phyloP scores from a whole-genome alignment of 2,329 filamentous ascomycete genomes.

The Apiospora aurea region DNA sequence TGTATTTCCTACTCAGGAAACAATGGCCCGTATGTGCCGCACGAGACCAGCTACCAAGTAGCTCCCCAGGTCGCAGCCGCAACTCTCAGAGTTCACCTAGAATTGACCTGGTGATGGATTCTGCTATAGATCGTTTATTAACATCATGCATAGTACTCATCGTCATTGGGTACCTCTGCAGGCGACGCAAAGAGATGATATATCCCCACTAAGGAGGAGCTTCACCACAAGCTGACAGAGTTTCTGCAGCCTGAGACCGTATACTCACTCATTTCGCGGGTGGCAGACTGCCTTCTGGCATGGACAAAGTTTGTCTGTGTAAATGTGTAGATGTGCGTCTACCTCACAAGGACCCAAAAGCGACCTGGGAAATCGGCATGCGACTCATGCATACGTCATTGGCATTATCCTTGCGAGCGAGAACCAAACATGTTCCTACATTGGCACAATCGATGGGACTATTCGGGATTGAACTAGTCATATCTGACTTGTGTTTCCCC shows the following conservation, averaged over 20 bases:
- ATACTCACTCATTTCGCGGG: background rate
- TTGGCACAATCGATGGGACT: background rate
- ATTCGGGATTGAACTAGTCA: background rate
- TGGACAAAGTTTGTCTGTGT: background rate
- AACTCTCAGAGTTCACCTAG: background rate
- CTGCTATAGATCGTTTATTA: background rate
- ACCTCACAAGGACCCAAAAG: background rate
- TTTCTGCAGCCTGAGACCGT: background rate
- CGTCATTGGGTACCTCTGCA: background rate
- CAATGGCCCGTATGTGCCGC: conserved; percentile 17
- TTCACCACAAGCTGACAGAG: background rate
- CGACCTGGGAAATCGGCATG: background rate
- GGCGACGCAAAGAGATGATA: background rate
- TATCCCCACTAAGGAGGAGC: no score
- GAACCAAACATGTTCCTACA: background rate
- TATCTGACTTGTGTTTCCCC: background rate
- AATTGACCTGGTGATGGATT: background rate
- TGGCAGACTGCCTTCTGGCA: background rate
- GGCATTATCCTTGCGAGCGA: background rate
- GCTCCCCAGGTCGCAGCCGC: background rate
- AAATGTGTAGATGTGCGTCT: background rate
- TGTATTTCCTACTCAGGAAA: conserved; percentile 12
- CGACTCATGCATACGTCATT: conserved; percentile 1
- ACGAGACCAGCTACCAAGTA: background rate
- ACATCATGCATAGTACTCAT: background rate